Percentiles rank a stretch among this genome's conserved stretches.
phyloP scores from a whole-genome alignment of 2,329 filamentous ascomycete species.

The Penicillium sp. region DNA sequence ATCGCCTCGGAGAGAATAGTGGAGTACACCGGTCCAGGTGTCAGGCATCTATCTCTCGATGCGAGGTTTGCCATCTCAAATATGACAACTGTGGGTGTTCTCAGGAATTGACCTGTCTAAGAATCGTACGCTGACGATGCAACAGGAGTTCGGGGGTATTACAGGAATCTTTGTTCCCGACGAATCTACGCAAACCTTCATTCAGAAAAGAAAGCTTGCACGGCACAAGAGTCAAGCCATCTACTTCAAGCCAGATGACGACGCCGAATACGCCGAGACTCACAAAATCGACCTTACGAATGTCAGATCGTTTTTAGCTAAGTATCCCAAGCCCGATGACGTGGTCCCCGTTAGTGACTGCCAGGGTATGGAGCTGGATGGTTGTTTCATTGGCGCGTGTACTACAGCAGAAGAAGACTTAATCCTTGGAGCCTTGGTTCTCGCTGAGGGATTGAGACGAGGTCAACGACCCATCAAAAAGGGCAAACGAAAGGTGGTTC shows the following conservation, averaged over 20 bases:
- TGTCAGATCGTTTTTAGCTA: conserved; percentile 40
- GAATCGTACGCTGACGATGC: not conserved
- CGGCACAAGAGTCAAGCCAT: conserved; percentile 32
- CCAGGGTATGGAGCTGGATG: conserved; percentile 36
- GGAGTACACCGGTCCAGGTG: conserved; percentile 45
- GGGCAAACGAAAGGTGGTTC: conserved; percentile 42
- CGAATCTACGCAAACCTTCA: conserved; percentile 34
- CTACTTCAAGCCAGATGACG: conserved; percentile 43
- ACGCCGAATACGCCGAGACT: conserved; percentile 38
- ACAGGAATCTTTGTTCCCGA: conserved; percentile 44
- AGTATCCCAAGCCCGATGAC: conserved; percentile 45
- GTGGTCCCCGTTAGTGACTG: conserved; percentile 42
- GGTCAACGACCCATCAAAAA: conserved; percentile 30
- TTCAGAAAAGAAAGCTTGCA: conserved; percentile 32
- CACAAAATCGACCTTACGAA: conserved; percentile 39
- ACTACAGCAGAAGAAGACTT: conserved; percentile 49
- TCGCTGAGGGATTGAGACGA: conserved; percentile 38
- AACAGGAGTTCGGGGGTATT: conserved; percentile 42
- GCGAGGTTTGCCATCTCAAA: conserved; percentile 49
- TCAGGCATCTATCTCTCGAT: conserved; percentile 40
- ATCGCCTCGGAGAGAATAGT: conserved; percentile 47
- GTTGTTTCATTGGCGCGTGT: conserved; percentile 49
- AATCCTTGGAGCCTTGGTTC: conserved; percentile 42
- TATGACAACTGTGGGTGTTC: conserved; percentile 39
- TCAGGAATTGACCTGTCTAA: too few species aligned